Base-by-base conservation (phyloP, 2,329 filamentous ascomycete genomes). In the Pezicula neosporulosa region DNA sequence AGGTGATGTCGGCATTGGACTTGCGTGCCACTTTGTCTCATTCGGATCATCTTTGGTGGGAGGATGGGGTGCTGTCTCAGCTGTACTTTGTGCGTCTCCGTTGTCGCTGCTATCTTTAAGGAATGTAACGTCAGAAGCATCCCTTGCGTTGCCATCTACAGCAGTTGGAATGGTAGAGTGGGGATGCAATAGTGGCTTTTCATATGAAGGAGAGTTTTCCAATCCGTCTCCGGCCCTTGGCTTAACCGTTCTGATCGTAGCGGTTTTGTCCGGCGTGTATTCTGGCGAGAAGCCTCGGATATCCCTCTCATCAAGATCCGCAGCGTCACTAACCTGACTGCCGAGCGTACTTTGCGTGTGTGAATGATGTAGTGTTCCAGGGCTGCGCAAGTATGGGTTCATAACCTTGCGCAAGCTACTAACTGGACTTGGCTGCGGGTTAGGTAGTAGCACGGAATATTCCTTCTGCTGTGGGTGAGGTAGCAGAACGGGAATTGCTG, bases 391-490 rank as follows among this genome's bases (percentile, higher is more conserved):
- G 66, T 90, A 97, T 6, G 89, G 90, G 69, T 87, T 88, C 90
- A 96, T 96, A 48, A 89, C 88, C 70, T 89, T 82, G 53, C 89
- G 83, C 59, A 96, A 74, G 69, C 90, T 96, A 66, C 88, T 94
- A 36, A 87, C 82, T 15, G 89, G 85, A 62, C 83, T 90, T 28
- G 57, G 52, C 18, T 45, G 50, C 27, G 44, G 50, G 15, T 48
- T 72, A 61, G 48, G 61, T 43, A 16, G 47, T 58, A 47, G 50
- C n/a, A 36, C 44, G n/a, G 36, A 47, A 35, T 44, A 39, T 36
- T 58, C 59, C 47, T 51, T 56, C 13, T 55, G 53, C 19, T 47
- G 51, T 42, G 62, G 59, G 49, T 56, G 60, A 57, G 51, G 57
- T 42, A 68, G 70, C 61, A 69, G 72, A 54, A 66, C 76, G 59